A percentile compares a stretch with the other conserved stretches of the same genome.
Conservation (phyloP, 768 basidiomycete genomes). For the Fibroporia radiculosa region DNA sequence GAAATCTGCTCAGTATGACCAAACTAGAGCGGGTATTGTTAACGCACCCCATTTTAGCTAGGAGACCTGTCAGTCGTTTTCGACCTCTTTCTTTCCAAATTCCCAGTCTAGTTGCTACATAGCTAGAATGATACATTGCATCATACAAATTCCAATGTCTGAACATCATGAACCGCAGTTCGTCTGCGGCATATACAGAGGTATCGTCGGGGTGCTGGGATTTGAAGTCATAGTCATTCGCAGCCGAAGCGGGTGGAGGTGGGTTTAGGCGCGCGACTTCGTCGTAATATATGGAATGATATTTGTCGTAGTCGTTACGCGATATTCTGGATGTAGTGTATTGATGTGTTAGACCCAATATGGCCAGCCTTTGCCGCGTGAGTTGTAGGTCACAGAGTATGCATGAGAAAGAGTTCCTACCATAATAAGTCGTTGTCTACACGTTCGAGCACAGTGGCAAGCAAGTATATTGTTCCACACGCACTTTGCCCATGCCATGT, state of each 20-base stretch:
- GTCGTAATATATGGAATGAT: slow-evolving; percentile 74
- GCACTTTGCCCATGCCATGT: slow-evolving; percentile 88
- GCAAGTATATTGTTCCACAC: slow-evolving; percentile 79
- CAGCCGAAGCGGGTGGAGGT: slow-evolving; percentile 31
- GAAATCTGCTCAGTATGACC: too few relatives aligned
- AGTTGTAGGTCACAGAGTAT: too few relatives aligned
- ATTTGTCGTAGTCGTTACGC: slow-evolving; percentile 75
- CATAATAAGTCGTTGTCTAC: slow-evolving; percentile 92
- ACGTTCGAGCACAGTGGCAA: slow-evolving; percentile 86
- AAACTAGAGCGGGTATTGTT: slow-evolving; percentile 1
- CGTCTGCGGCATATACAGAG: slow-evolving; percentile 76
- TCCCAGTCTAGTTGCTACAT: slow-evolving; percentile 89
- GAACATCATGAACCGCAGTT: slow-evolving; percentile 90
- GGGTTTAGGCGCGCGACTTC: slow-evolving; percentile 92
- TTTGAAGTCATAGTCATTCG: slow-evolving; percentile 35
- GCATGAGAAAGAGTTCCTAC: too few relatives aligned
- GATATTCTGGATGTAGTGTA: slow-evolving; percentile 86
- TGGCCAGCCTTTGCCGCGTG: slow-evolving; percentile 87
- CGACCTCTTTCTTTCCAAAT: slow-evolving; percentile 95
- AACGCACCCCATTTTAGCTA: slow-evolving; percentile 95
- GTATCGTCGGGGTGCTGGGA: slow-evolving; percentile 76
- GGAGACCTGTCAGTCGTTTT: slow-evolving; percentile 79
- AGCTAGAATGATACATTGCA: slow-evolving; percentile 95
- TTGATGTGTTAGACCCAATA: slow-evolving; percentile 89
- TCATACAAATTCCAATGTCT: slow-evolving; percentile 98